Base-by-base conservation (phyloP, 148 eudicot genomes). In the Rhododendron griersonianum region DNA sequence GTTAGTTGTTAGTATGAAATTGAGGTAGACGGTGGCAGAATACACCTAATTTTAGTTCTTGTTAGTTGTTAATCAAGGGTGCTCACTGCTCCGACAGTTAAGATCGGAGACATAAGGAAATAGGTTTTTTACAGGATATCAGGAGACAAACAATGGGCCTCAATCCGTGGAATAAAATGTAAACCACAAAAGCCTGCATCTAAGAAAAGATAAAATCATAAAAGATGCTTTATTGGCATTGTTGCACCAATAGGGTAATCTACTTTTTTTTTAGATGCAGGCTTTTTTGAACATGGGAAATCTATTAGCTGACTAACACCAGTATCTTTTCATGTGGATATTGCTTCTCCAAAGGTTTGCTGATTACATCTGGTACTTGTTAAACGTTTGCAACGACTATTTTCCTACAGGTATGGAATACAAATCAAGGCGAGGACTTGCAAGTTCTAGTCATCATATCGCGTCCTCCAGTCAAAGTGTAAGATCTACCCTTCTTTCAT, bases 381-480 rank as follows among this genome's bases (percentile, higher is more conserved):
- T 78, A 5, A 85, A 18, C 10, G 7, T 71, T 83, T 87, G 77
- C 28, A 85, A 13, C 7, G 83, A 63, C 71, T 83, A 51, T 78
- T 71, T 30, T 86, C 74, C 85, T 21, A 78, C 95, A 93, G 98
- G 84, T 94, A 83, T 85, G 89, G 90, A 95, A 95, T 88, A 94
- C 94, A n/a, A 88, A 91, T 63, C 84, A 88, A 81, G 50, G 84
- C 37, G 95, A 95, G 74, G 95, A 96, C 91, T 87, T 96, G 89
- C 98, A 96, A 71, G 82, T 96, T 85, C 84, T 96, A 37, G 95
- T 91, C 84, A 77, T 93, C 48, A 89, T 96, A 90, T 94, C 98
- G 39, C 98, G 96, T 65, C 98, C 98, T 37, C 98, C 98, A 15
- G 92, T 91, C 45, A 96, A 95, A 94, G 89, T 93, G 98, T 96